Evolutionary conservation across 2,329 filamentous ascomycete genomes (phyloP).

Genomic region (Escovopsis weberi): DNA sequence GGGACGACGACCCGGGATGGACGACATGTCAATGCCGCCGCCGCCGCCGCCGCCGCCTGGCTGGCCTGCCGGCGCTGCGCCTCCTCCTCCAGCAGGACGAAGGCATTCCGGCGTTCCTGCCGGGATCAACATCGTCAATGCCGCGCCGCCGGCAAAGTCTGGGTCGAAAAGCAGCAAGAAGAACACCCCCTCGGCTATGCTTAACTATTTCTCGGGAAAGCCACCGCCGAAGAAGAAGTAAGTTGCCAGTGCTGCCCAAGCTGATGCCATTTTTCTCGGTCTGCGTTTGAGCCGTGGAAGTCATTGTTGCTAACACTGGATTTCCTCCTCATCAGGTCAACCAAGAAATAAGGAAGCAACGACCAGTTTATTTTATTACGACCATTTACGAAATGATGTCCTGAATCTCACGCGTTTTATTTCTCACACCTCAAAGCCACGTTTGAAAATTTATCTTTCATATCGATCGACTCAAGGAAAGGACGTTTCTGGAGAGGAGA

Average conservation of each 20-base stretch:
- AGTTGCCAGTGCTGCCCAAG: background rate
- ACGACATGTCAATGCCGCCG: slow-evolving; percentile 3
- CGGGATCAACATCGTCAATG: slow-evolving; percentile 8
- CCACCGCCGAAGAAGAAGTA: slow-evolving; percentile 11
- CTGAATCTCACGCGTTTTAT: background rate
- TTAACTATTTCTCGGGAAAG: slow-evolving; percentile 9
- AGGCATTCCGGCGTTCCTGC: slow-evolving; percentile 1
- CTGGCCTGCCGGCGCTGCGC: slow-evolving; percentile 4
- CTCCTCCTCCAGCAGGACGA: background rate
- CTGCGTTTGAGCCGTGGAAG: background rate
- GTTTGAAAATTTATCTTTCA: background rate
- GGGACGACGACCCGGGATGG: slow-evolving; percentile 2
- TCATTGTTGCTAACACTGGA: background rate
- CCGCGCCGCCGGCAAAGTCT: slow-evolving; percentile 6
- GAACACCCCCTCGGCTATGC: slow-evolving; percentile 6
- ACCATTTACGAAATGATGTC: slow-evolving; percentile 3
- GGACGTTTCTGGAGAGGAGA: background rate
- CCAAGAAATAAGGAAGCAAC: slow-evolving; percentile 7
- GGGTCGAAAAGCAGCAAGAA: slow-evolving; percentile 6
- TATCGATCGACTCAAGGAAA: background rate
- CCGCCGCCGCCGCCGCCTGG: slow-evolving; percentile 9
- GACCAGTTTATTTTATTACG: background rate
- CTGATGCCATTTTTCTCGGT: background rate
- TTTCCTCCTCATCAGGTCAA: background rate
- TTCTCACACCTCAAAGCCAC: slow-evolving; percentile 3